Base-by-base conservation (phyloP, 768 basidiomycete genomes). In the Pluteus cervinus region DNA sequence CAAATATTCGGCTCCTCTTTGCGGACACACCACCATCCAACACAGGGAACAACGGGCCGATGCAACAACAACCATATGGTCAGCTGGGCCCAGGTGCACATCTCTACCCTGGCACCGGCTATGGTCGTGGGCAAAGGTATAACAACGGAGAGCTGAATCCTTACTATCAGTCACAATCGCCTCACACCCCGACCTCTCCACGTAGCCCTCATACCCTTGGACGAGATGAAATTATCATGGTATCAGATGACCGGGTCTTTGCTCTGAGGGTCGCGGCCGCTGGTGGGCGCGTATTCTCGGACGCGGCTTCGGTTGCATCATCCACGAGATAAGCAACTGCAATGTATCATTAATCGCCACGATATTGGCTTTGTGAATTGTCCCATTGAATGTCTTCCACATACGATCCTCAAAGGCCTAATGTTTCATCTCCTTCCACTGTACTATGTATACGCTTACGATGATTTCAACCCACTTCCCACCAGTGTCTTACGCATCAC, bases 11-110 rank as follows among this genome's bases (percentile, higher is more conserved):
- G 9, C 73, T 91, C 36, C 66, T 99, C 29, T 98, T 97, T 54
- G 86, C 93, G 33, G 96, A 98, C 58, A 86, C 87, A 3, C 92
- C 91, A 1, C 82, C 91, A 1, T 88, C 91, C 0, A 72, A 83
- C 14, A 79, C 79, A n/a, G 61, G 75, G 2, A 63, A 71, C 28
- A 23, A 66, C 55, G 31, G 55, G 52, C 34, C 33, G 61, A 59
- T 35, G 62, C 57, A 52, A 59, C 29, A 59, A 63, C 33, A 58
- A 60, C 30, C 22, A 36, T 10, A 40, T 41, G 39, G 37, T 33
- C 24, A 29, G 35, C 36, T 14, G 39, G 39, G 16, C n/a, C 34
- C 31, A 18, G 32, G 39, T 25, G 29, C 42, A 15, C 16, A 33
- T 26, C 29, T 32, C 21, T n/a, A n/a, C n/a, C n/a, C n/a, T n/a